Evolutionary conservation across 2,329 filamentous ascomycete genomes (phyloP), one percentile per base, ranked within the genome.

Genomic region (Scolecobasidium constrictum): DNA sequence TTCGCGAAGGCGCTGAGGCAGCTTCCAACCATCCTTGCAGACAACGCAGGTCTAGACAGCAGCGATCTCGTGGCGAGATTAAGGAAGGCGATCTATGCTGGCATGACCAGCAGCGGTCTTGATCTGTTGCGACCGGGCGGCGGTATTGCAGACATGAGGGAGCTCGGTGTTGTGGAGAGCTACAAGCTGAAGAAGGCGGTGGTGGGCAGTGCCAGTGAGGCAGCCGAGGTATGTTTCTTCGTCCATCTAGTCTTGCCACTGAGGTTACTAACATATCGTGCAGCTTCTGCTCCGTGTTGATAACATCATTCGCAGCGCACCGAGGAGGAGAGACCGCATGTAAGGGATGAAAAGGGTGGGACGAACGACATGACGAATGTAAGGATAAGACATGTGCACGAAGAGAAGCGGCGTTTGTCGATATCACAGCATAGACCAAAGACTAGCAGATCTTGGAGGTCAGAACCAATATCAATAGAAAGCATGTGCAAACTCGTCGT

Each of bases 111-210:
- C 47, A 94, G 90, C 42, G 92, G 92, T 16, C 69, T 98, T 49
- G 92, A 98, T 58, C 69, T 98, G 49, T 72, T 83, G 66, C 86
- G 82, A 2, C 88, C 90, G 2, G 90, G 92, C 33, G 92, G 92
- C 46, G 88, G 87, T 35, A 86, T 98, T 56, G 75, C 86, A 11
- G 92, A 98, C 58, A 98, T 98, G 92, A 77, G 90, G 42, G 86
- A 98, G 55, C 62, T 94, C 38, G 92, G 92, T 35, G 88, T 98
- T 20, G 83, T 98, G 52, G 92, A 98, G 69, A 94, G 86, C 64
- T 96, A 95, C 73, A 98, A 98, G 74, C 69, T 98, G 61, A 98
- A 98, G 77, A 83, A 79, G 61, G 92, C 92, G n/a, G 92, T 98
- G 43, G 92, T 98, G 40, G 93, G 84, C 42, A 94, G 87, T 48